Conservation (phyloP, 202 grass and related monocot species). For the Carex sylvatica region DNA sequence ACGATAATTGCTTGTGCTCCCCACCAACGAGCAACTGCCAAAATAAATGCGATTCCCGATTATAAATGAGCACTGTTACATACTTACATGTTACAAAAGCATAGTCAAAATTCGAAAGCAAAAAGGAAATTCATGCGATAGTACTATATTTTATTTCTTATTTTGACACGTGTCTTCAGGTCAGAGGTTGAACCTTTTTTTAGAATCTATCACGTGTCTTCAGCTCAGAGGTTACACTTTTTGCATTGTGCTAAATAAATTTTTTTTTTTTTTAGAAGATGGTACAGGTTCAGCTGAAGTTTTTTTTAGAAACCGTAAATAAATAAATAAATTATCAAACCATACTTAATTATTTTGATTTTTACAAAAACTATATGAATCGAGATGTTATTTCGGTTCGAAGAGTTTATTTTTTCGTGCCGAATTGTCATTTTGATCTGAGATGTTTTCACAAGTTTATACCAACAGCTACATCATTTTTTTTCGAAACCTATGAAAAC, state of each 20-base stretch:
- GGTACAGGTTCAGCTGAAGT: too few species aligned
- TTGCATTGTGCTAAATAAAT: background rate
- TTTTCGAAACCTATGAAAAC: too few species aligned
- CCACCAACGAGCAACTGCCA: slow-evolving; percentile 2
- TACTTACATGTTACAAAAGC: background rate
- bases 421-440: too few species aligned
- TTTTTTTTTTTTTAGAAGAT: background rate
- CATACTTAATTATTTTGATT: too few species aligned
- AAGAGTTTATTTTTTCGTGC: too few species aligned
- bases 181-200: background rate
- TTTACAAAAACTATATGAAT: too few species aligned
- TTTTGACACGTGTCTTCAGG: background rate
- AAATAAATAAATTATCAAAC: too few species aligned
- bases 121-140: background rate
- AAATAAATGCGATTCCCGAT: background rate
- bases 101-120: background rate
- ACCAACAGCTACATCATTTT: too few species aligned
- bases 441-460: too few species aligned
- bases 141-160: background rate
- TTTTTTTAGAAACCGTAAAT: too few species aligned
- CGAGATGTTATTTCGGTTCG: too few species aligned
- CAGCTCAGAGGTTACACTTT: background rate
- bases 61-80: slow-evolving; percentile 10
- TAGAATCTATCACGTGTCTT: background rate
- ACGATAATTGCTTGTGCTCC: background rate